phyloP scores from a whole-genome alignment of 306 rosid species.

The Trifolium dubium region DNA sequence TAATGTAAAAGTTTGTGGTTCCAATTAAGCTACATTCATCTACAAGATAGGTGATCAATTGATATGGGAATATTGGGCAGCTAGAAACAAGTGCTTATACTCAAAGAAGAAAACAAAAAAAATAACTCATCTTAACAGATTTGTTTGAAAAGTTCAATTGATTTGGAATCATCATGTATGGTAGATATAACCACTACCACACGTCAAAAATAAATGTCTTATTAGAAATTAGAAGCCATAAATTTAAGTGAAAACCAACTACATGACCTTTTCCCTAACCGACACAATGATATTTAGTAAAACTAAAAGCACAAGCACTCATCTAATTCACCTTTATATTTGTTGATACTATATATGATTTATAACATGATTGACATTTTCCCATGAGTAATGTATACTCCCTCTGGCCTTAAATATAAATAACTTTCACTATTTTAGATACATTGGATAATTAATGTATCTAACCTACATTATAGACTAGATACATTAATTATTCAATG shows the following conservation, averaged over 20 bases:
- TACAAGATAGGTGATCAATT: neutral
- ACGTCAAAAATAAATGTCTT: conserved; percentile 36
- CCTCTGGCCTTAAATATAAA: too few relatives aligned
- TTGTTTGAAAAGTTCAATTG: conserved; percentile 33
- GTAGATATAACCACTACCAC: conserved; percentile 35
- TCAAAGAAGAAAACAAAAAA: conserved; percentile 35
- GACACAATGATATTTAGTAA: conserved; percentile 38
- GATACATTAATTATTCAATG: too few relatives aligned
- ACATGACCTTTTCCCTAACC: conserved; percentile 39
- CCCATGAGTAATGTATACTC: neutral
- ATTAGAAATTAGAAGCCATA: neutral
- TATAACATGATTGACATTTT: neutral
- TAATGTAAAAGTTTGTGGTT: neutral
- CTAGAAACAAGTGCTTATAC: conserved; percentile 24
- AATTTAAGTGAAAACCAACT: conserved; percentile 32
- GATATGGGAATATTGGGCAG: conserved; percentile 42
- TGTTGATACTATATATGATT: conserved; percentile 13
- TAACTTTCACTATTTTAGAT: too few relatives aligned
- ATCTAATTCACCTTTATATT: conserved; percentile 17
- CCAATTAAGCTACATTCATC: conserved; percentile 11
- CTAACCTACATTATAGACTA: too few relatives aligned
- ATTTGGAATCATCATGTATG: conserved; percentile 12
- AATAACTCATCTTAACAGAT: neutral
- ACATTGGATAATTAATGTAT: too few relatives aligned
- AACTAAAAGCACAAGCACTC: neutral